Base-by-base conservation (phyloP, 2,329 filamentous ascomycete species). In the Alternaria ventricosa region DNA sequence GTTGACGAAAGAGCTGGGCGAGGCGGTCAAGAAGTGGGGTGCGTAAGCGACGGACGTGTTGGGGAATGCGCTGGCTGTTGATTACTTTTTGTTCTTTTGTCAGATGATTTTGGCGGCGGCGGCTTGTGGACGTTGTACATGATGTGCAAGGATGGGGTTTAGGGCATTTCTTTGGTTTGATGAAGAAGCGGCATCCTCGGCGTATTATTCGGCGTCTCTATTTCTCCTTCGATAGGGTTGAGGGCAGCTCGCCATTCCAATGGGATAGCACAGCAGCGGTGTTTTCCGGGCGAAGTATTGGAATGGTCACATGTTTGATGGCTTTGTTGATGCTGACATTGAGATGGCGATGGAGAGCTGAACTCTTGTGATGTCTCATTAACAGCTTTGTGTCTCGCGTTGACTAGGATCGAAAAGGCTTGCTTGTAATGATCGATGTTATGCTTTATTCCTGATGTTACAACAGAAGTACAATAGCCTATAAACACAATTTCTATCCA, bases 21-120 rank as follows among this genome's bases (percentile, higher is more conserved):
- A 64, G 30, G 62, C 62, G 33, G 62, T 64, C 30, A 57, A 64
- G 33, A 58, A 64, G 33, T 62, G 62, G 62, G 62, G 59, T 25
- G 50, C 59, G 10, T 64, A 28, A 57, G 12, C 44, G n/a, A 53
- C 13, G 13, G 13, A 43, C 36, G 36, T 43, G n/a, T 18, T 28
- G 13, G 23, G 23, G 3, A 49, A 25, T 30, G 30, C 22, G 49
- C 6, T 41, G 36, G 36, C 36, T 41, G 13, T 20, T 22, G 49
- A 36, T 53, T 36, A 13, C 22, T 33, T 53, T 18, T 25, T 53
- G n/a, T 41, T 36, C 30, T 18, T 23, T 23, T 20, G 13, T 10
- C 15, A 15, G 20, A 23, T 23, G 18, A 27, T 55, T 23, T 25
- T 28, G 28, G n/a, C 30, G 22, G 49, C 41, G 36, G 12, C 18